Evolutionary conservation across 192 early-diverging fungal genomes (phyloP).

Genomic region (Pecoramyces ruminantium): DNA sequence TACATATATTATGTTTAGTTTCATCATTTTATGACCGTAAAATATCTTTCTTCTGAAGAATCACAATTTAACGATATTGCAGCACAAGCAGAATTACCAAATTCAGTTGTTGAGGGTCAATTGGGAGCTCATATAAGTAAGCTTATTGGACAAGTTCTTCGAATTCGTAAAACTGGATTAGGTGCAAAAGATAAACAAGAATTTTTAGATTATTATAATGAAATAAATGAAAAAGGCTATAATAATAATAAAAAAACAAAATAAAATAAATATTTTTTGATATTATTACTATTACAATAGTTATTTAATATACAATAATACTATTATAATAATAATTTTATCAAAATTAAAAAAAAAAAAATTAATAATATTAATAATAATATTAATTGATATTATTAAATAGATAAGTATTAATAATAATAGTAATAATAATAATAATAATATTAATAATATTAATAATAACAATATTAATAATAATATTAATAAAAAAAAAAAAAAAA

Average conservation of each 20-base stretch:
- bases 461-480: too few relatives aligned
- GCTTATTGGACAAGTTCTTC: conserved; percentile 36
- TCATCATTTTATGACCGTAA: conserved; percentile 27
- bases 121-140: conserved; percentile 36
- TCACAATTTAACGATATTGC: conserved; percentile 4
- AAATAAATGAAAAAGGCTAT: neutral
- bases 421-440: too few relatives aligned
- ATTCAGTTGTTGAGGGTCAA: conserved; percentile 17
- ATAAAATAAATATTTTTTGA: too few relatives aligned
- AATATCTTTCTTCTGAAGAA: conserved; percentile 22
- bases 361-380: too few relatives aligned
- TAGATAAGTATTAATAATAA: too few relatives aligned
- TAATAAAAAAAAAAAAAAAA: too few relatives aligned
- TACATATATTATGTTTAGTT: conserved; percentile 16
- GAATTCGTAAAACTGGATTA: conserved; percentile 46
- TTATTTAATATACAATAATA: too few relatives aligned
- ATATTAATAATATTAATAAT: too few relatives aligned
- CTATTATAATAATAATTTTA: too few relatives aligned
- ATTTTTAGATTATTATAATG: conserved; percentile 53
- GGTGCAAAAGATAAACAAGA: conserved; percentile 51
- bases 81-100: conserved; percentile 9
- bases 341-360: too few relatives aligned
- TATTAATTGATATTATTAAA: too few relatives aligned
- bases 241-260: neutral
- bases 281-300: too few relatives aligned